phyloP scores from a whole-genome alignment of 139 green algal species.

The Pycnococcus provasolii region DNA sequence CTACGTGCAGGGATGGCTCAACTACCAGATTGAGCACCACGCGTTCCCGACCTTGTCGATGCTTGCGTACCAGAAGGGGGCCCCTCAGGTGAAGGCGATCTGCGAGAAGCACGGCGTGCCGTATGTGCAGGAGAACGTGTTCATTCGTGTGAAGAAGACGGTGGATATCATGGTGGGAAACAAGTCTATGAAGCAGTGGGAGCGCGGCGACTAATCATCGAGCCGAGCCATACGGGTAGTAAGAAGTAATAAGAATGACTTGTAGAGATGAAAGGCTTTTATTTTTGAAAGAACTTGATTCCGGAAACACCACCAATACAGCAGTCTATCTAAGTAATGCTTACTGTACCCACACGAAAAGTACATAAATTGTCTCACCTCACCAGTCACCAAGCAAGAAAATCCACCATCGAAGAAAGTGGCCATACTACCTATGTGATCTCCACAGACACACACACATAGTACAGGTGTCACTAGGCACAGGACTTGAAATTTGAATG shows the following conservation, averaged over 20 bases:
- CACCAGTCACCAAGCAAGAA: too few relatives aligned
- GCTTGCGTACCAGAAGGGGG: slow-evolving; percentile 28
- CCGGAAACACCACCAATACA: too few relatives aligned
- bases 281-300: background rate
- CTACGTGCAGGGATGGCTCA: slow-evolving; percentile 33
- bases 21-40: slow-evolving; percentile 38
- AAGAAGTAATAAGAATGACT: background rate
- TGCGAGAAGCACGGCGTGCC: slow-evolving; percentile 34
- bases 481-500: too few relatives aligned
- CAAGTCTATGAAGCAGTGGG: slow-evolving; percentile 25
- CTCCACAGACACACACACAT: too few relatives aligned
- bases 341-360: too few relatives aligned
- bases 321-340: too few relatives aligned
- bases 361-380: too few relatives aligned
- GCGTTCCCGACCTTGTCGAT: slow-evolving; percentile 30
- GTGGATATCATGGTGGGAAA: slow-evolving; percentile 30
- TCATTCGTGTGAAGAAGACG: slow-evolving; percentile 17
- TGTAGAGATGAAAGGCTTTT: background rate
- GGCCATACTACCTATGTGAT: too few relatives aligned
- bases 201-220: slow-evolving; percentile 21
- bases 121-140: slow-evolving; percentile 31
- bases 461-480: too few relatives aligned
- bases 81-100: slow-evolving; percentile 21
- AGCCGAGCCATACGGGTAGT: background rate
- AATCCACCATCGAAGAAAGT: too few relatives aligned